Base-by-base conservation (phyloP, 139 green algal species). In the Parachlorella kessleri region DNA sequence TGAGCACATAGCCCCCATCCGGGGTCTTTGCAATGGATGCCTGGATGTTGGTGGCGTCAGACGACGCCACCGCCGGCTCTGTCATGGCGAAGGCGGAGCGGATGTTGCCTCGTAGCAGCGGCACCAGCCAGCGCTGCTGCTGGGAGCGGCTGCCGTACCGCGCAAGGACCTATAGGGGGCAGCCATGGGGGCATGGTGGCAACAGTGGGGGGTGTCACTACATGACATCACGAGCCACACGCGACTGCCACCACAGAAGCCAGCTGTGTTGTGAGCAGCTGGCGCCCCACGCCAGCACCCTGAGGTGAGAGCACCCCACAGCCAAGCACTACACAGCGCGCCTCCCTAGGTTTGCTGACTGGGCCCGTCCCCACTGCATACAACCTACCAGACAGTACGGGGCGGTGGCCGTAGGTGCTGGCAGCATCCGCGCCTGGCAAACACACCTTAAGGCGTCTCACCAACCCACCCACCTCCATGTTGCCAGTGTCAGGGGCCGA, bases 1-100 rank as follows among this genome's bases (percentile, higher is more conserved):
- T 66, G 14, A 80, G 75, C 65, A 80, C 41, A 41, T 80, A 80
- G 1, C n/a, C 41, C 14, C 72, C 78, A 33, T 65, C 74, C 26
- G 3, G 6, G 48, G 63, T 23, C 55, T 76, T 74, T 35, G 23
- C 9, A 36, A 92, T 88, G 55, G 68, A 83, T 24, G 86, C 86
- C 73, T 91, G 84, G 73, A 99, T 98, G 90, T 99, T 99, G 36
- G 96, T 99, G 23, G 97, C 97, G 70, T 99, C 97, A 32, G 85
- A 94, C 4, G 90, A 97, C 0, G 97, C 97, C n/a, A 99, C 97
- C 0, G 81, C 87, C 40, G 96, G 97, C 82, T 99, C 97, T 0
- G 96, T 99, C 97, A 99, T 99, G 8, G 93, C 96, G 83, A 99
- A 99, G 82, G 94, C 98, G 23, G 86, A 95, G 23, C 97, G 85